A percentile compares a stretch with the other conserved stretches of the same genome.
Evolutionary conservation across 768 basidiomycete genomes (phyloP).

Genomic region (Lenzites betulinus): DNA sequence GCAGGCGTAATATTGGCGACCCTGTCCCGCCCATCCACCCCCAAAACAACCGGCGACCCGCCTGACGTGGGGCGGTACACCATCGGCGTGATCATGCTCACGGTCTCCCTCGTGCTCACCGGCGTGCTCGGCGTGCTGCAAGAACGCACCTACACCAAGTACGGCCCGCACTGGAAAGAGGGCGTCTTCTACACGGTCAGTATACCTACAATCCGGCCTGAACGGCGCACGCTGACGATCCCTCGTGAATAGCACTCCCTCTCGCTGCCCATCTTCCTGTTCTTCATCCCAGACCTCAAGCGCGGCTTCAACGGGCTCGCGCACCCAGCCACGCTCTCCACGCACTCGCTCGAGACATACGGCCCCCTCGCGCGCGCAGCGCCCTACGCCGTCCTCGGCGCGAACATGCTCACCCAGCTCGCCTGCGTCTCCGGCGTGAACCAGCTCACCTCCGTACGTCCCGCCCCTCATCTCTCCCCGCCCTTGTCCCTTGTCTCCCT

Average conservation of each 20-base stretch:
- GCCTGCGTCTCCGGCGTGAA: slow-evolving; percentile 87
- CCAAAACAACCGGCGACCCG: slow-evolving; percentile 23
- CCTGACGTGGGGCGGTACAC: slow-evolving; percentile 43
- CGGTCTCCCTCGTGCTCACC: slow-evolving; percentile 64
- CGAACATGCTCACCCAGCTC: slow-evolving; percentile 73
- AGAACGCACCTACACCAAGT: slow-evolving; percentile 71
- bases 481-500: not conserved
- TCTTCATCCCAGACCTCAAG: slow-evolving; percentile 58
- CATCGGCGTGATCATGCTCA: slow-evolving; percentile 70
- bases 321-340: slow-evolving; percentile 26
- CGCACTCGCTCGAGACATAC: slow-evolving; percentile 1
- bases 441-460: slow-evolving; percentile 70
- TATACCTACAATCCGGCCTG: not conserved
- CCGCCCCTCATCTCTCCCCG: not conserved
- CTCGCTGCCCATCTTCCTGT: slow-evolving; percentile 74
- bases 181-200: slow-evolving; percentile 82
- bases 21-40: slow-evolving; percentile 53
- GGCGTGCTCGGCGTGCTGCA: slow-evolving; percentile 73
- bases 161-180: slow-evolving; percentile 83
- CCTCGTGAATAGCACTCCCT: slow-evolving; percentile 60
- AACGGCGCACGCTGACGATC: not conserved
- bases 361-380: slow-evolving; percentile 29
- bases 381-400: slow-evolving; percentile 58
- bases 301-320: slow-evolving; percentile 56
- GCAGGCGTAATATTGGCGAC: slow-evolving; percentile 74